Conservation (phyloP, 23 red algal genomes). For the Pyropia haitanensis region DNA sequence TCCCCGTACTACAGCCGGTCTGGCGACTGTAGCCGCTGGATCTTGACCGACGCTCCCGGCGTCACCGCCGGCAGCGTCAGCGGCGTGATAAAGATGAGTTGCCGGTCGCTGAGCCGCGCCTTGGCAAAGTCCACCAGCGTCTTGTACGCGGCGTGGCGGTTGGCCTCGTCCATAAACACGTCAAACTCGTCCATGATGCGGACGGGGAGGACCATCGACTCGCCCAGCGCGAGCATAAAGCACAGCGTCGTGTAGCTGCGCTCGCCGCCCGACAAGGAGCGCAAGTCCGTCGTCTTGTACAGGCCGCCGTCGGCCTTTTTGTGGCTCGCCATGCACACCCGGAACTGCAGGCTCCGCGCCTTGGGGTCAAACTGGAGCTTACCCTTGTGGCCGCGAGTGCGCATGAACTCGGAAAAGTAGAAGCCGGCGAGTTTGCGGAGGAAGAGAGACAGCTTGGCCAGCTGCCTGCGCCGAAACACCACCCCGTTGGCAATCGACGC, state of each 20-base stretch:
- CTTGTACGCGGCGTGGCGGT: constrained; percentile 62
- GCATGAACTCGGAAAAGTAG: constrained; percentile 72
- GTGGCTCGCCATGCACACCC: constrained; percentile 57
- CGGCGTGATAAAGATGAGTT: constrained; percentile 91
- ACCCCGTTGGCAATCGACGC: constrained; percentile 28
- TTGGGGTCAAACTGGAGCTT: constrained; percentile 44
- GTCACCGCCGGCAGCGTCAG: constrained; percentile 34
- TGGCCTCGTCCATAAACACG: constrained; percentile 92
- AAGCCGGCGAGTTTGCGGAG: constrained; percentile 25
- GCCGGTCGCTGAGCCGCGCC: constrained; percentile 31
- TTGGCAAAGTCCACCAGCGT: constrained; percentile 59
- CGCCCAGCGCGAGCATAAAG: constrained; percentile 83
- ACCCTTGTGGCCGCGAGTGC: constrained; percentile 57
- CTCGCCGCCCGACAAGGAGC: constrained; percentile 79
- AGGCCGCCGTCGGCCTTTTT: constrained; percentile 50
- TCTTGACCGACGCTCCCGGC: neutral
- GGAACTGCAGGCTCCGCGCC: constrained; percentile 25
- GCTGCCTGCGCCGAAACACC: constrained; percentile 12
- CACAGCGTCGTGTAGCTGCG: constrained; percentile 72
- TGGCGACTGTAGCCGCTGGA: neutral
- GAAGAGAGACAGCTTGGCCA: neutral
- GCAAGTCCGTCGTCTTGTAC: constrained; percentile 42
- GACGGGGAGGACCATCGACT: constrained; percentile 75
- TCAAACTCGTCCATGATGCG: constrained; percentile 95
- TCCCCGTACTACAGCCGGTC: too few species aligned